Conservation (phyloP, 441 rosid genomes). For the Erodium chrysanthum region DNA sequence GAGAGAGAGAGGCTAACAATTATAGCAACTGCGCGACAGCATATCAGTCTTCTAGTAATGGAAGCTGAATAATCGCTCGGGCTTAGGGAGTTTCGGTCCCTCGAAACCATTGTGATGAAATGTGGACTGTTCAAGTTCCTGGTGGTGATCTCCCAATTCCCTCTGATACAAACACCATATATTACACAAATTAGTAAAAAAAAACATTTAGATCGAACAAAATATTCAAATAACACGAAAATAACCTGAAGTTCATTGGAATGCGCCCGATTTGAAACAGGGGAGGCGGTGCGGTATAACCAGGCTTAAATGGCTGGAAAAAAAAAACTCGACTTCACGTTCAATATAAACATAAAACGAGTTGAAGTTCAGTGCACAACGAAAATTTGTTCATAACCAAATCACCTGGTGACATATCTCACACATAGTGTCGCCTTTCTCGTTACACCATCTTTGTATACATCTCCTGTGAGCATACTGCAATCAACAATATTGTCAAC, state of each 20-base stretch:
- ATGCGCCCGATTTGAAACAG: conserved; percentile 58
- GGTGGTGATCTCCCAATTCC: conserved; percentile 66
- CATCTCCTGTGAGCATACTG: conserved; percentile 76
- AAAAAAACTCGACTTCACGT: neutral
- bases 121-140: conserved; percentile 43
- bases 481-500: conserved; percentile 1
- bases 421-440: conserved; percentile 65
- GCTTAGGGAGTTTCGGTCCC: conserved; percentile 37
- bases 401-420: conserved; percentile 72
- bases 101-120: conserved; percentile 60
- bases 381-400: too few species aligned
- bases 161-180: conserved; percentile 31
- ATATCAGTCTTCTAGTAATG: conserved; percentile 40
- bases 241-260: conserved; percentile 63
- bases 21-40: conserved; percentile 53
- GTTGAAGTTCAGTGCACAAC: too few species aligned
- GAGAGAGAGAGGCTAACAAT: conserved; percentile 30
- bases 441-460: conserved; percentile 72
- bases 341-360: neutral
- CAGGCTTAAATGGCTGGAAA: conserved; percentile 72
- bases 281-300: conserved; percentile 77
- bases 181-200: neutral
- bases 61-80: conserved; percentile 45
- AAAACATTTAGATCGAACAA: neutral
- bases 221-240: neutral